These are phyloP conservation scores for Dactylellina cionopaga DNA, from an alignment of 2,329 filamentous ascomycete species.

Conservation along the genomic window DNA sequence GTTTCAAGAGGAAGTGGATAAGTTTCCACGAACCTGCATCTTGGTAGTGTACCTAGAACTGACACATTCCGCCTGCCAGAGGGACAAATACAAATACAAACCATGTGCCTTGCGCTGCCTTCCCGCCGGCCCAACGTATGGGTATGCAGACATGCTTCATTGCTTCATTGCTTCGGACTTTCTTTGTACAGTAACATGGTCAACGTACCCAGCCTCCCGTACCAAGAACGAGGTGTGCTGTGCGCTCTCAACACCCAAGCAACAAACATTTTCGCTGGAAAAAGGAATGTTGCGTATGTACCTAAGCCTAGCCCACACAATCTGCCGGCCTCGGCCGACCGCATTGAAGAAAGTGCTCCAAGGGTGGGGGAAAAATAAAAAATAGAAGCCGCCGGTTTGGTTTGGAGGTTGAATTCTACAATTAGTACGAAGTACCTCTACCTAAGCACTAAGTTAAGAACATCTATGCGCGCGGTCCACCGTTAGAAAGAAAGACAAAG, in stretches of 20 bases:
- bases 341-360: conserved; percentile 5
- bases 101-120: conserved; percentile 1
- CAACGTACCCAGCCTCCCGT: conserved; percentile 22
- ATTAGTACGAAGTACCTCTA: neutral
- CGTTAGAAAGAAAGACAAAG: conserved; percentile 39
- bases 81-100: too few species aligned
- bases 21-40: conserved; percentile 24
- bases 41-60: conserved; percentile 5
- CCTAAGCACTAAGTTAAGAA: conserved; percentile 50
- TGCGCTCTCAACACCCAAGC: conserved; percentile 11
- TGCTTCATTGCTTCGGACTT: neutral
- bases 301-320: neutral
- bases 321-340: conserved; percentile 20
- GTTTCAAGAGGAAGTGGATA: conserved; percentile 32
- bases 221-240: too few species aligned
- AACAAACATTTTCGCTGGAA: neutral
- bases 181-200: neutral
- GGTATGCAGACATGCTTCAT: too few species aligned
- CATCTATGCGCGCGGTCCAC: conserved; percentile 47
- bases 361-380: too few species aligned
- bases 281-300: neutral
- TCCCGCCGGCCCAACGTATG: neutral
- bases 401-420: conserved; percentile 10
- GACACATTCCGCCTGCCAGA: conserved; percentile 36
- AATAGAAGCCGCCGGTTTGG: conserved; percentile 20